These are phyloP conservation scores for Cladosporium sphaerospermum DNA, from an alignment of 2,329 filamentous ascomycete genomes.

Conservation along the genomic window DNA sequence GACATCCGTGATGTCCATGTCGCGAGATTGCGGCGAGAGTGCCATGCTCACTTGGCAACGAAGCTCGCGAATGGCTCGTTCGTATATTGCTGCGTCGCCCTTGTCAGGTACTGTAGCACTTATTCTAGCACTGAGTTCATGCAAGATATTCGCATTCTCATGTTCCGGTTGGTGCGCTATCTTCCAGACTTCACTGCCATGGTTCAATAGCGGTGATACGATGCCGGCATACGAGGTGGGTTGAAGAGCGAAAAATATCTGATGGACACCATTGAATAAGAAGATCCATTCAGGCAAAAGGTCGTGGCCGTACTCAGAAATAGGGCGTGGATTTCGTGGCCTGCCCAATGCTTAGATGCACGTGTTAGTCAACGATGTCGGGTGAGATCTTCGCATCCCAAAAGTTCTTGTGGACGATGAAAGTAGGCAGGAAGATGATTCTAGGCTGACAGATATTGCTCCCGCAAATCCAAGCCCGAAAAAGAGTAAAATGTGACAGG, in stretches of 20 bases:
- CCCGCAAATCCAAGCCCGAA: no score
- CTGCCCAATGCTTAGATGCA: background rate
- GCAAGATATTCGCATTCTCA: background rate
- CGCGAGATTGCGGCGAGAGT: background rate
- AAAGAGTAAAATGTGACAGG: background rate
- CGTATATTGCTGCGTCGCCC: background rate
- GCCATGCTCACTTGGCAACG: background rate
- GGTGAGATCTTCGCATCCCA: no score
- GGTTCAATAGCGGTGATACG: background rate
- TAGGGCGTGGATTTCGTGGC: background rate
- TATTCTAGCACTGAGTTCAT: background rate
- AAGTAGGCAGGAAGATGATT: no score
- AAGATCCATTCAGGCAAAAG: background rate
- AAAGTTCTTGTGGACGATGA: no score
- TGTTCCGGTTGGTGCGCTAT: background rate
- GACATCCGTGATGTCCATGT: background rate
- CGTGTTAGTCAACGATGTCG: no score
- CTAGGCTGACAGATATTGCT: no score
- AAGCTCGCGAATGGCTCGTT: background rate
- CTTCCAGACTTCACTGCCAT: background rate
- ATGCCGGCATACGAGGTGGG: background rate
- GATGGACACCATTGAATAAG: constrained; percentile 3
- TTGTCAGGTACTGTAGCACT: background rate
- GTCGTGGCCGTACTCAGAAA: background rate
- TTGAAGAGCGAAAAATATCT: background rate